Base-by-base conservation (phyloP, 2,329 filamentous ascomycete genomes). In the Chaetomium globosum region DNA sequence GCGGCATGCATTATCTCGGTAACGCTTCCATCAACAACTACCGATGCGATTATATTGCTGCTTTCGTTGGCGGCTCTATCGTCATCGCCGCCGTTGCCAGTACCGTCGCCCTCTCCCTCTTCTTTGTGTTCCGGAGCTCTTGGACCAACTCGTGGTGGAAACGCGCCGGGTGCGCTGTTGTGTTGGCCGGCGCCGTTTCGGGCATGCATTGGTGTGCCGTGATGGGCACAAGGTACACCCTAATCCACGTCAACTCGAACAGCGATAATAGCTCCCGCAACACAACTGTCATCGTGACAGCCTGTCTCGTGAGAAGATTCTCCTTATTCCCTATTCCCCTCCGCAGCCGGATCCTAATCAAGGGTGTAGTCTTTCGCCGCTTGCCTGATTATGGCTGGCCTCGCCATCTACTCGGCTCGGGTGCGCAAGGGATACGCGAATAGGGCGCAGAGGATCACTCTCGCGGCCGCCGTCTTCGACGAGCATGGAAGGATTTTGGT, bases 181-280 rank as follows among this genome's bases (percentile, higher is more conserved):
- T 93, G 21, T 81, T 96, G 49, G 89, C 90, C 9, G 81, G 85
- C 19, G 91, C 89, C 49, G 90, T 95, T 2, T 93, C 89, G 10
- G 91, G 90, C 0, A 95, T 96, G 92, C 92, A 96, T 77, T 96
- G 91, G 89, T 89, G 89, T 63, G 92, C 89, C 36, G 84, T 89
- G 3, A 82, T 85, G 12, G 90, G 90, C 19, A 95, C 91, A 3
- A 75, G 77, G 9, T 95, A 93, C 74, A 82, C 81, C 52, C 76
- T 91, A 59, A 76, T 83, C 68, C 74, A 80, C 53, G 74, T 82
- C 59, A 79, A 80, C 57, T 69, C 78, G 36, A 70, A 74, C 16
- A 75, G 73, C 51, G 78, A 78, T 56, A 74, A 80, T 56, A 75
- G 85, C 31, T 84, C 86, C 9, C 81, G 87, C 58, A 87, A 87